Conservation (phyloP, 1,139 yeast genomes). For the Protomyces pachydermus region DNA sequence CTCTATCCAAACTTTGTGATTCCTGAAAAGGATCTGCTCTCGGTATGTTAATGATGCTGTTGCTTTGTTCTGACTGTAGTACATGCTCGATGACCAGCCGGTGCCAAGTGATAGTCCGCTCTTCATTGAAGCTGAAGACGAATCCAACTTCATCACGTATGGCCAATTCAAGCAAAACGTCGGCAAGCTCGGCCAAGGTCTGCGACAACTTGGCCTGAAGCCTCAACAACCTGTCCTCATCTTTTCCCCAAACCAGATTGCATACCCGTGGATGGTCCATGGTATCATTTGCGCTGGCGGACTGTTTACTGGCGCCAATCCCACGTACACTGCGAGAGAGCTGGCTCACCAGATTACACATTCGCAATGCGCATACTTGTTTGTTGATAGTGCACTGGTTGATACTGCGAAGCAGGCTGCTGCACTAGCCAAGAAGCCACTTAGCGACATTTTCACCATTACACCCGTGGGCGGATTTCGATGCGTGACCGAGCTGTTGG, state of each 20-base stretch:
- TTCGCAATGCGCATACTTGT: conserved; percentile 36
- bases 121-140: conserved; percentile 5
- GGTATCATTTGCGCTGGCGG: conserved; percentile 40
- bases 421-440: conserved; percentile 1
- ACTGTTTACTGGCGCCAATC: conserved; percentile 41
- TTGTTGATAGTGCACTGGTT: conserved; percentile 33
- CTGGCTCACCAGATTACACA: conserved; percentile 40
- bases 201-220: conserved; percentile 33
- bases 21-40: too few relatives aligned
- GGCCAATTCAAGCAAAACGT: background rate
- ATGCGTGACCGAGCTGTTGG: conserved; percentile 32
- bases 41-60: too few relatives aligned
- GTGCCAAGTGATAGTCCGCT: background rate
- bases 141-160: background rate
- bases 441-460: background rate
- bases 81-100: too few relatives aligned
- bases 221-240: conserved; percentile 38
- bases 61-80: too few relatives aligned
- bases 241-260: conserved; percentile 38
- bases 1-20: too few relatives aligned
- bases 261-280: conserved; percentile 37
- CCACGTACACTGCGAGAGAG: conserved; percentile 39
- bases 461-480: background rate
- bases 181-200: conserved; percentile 3
- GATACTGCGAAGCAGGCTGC: conserved; percentile 37